Evolutionary conservation across 2,329 filamentous ascomycete species (phyloP).

Genomic region (Neopestalotiopsis rosae): DNA sequence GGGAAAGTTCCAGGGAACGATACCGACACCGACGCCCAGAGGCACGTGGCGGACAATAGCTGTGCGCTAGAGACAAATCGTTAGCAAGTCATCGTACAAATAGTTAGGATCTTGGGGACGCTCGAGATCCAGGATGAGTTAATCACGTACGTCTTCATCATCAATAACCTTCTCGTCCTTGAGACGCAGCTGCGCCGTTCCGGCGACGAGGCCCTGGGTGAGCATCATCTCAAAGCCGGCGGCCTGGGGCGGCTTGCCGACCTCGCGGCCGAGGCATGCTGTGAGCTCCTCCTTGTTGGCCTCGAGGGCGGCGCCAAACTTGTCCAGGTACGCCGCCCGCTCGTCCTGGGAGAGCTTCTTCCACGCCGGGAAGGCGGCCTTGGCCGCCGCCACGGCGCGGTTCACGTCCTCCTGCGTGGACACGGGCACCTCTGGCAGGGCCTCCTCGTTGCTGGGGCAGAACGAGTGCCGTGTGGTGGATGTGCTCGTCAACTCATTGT

Average conservation of each 20-base stretch:
- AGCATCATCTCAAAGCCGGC: constrained; percentile 22
- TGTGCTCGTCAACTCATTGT: constrained; percentile 11
- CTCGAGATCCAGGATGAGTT: no score
- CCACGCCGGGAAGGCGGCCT: constrained; percentile 2
- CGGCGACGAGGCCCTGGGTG: constrained; percentile 30
- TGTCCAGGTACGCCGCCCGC: constrained; percentile 26
- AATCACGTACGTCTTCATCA: constrained; percentile 19
- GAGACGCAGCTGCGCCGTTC: constrained; percentile 37
- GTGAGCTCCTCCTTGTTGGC: constrained; percentile 22
- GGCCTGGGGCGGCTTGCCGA: constrained; percentile 23
- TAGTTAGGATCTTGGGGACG: rapidly evolving
- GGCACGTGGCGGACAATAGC: background rate
- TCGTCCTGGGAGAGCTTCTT: constrained; percentile 25
- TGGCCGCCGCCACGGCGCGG: constrained; percentile 4
- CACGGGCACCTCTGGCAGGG: background rate
- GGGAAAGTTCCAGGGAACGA: constrained; percentile 5
- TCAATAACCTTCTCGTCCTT: constrained; percentile 19
- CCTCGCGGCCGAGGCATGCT: constrained; percentile 21
- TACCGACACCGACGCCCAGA: background rate
- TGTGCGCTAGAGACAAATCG: background rate
- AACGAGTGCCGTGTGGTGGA: constrained; percentile 1
- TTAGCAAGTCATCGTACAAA: background rate
- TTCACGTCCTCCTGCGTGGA: constrained; percentile 10
- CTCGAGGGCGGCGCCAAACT: constrained; percentile 23
- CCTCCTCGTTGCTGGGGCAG: constrained; percentile 11